Base-by-base conservation (phyloP, 2,329 filamentous ascomycete genomes). In the Venturia effusa region DNA sequence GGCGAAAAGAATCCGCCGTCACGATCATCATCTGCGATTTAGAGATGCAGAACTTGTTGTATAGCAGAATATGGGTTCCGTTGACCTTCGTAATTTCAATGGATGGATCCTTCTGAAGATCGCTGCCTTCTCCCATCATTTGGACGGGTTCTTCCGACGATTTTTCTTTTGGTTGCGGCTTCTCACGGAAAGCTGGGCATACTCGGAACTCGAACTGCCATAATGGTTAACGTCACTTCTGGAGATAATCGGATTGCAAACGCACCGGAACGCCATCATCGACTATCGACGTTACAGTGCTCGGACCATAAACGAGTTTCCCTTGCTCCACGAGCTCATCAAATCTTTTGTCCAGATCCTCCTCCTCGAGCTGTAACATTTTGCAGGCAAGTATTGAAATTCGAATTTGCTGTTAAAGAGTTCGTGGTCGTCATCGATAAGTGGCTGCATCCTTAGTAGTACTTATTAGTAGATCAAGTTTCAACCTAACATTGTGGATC, bases 1-100 rank as follows among this genome's bases (percentile, higher is more conserved):
- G 73, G 11, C 73, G 72, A 65, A 76, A 76, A 1, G 79, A 80
- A 67, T 83, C 76, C 4, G 71, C 65, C 1, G 80, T 81, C 63
- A 82, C 69, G 19, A 82, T 71, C 17, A 82, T 71, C 3, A 79
- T 70, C 66, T 82, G 80, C 3, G 80, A 79, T 10, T 77, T 68
- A 64, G 78, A 79, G 17, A 78, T 77, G 64, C 76, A 77, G 67
- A 80, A 83, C 63, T 79, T 77, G 69, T 83, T 83, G 64, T 79
- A 69, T 1, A 76, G 72, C 8, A 83, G 71, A 22, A 78, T 69
- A 64, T 83, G 80, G 0, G 78, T 77, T 13, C 27, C 63, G 22
- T 75, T 77, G 17, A 81, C 67, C 17, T 70, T 68, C 0, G 70
- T 69, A 15, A 83, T 68, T 19, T 78, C 75, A 54, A 78, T 75